A percentile compares a stretch with the other conserved stretches of the same genome.
Conservation (phyloP, 495 filamentous ascomycete genomes). For the Hyaloscypha finlandica region DNA sequence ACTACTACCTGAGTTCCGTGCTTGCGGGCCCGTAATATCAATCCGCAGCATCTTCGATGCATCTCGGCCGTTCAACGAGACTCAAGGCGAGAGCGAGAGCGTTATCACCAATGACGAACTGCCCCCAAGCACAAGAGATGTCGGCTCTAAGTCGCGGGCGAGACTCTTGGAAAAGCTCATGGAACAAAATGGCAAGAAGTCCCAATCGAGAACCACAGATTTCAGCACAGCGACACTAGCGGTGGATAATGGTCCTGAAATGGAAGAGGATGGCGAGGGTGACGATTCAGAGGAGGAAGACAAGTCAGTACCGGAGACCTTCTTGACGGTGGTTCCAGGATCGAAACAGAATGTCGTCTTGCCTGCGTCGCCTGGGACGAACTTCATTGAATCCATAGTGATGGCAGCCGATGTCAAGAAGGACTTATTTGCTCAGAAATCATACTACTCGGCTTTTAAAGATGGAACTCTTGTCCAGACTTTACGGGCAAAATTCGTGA, state of each 20-base stretch:
- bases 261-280: slow-evolving; percentile 30
- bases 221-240: background rate
- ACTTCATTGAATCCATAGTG: slow-evolving; percentile 63
- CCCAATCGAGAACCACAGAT: slow-evolving; percentile 4
- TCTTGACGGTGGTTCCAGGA: slow-evolving; percentile 49
- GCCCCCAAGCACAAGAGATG: background rate
- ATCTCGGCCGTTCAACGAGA: slow-evolving; percentile 27
- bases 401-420: slow-evolving; percentile 53
- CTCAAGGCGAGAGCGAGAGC: slow-evolving; percentile 38
- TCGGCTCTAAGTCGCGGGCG: background rate
- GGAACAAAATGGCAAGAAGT: background rate
- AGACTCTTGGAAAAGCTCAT: background rate
- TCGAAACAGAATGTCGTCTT: slow-evolving; percentile 57
- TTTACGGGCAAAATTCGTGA: slow-evolving; percentile 77
- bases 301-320: slow-evolving; percentile 56
- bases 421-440: slow-evolving; percentile 76
- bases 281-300: slow-evolving; percentile 5
- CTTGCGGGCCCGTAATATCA: slow-evolving; percentile 70
- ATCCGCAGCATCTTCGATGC: slow-evolving; percentile 73
- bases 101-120: slow-evolving; percentile 41
- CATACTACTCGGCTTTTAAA: slow-evolving; percentile 86
- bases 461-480: slow-evolving; percentile 68
- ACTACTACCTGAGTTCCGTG: slow-evolving; percentile 72
- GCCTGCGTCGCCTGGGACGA: slow-evolving; percentile 62
- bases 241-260: background rate